These are phyloP conservation scores for Corylus americana DNA, from an alignment of 306 rosid species.

Conservation along the genomic window DNA sequence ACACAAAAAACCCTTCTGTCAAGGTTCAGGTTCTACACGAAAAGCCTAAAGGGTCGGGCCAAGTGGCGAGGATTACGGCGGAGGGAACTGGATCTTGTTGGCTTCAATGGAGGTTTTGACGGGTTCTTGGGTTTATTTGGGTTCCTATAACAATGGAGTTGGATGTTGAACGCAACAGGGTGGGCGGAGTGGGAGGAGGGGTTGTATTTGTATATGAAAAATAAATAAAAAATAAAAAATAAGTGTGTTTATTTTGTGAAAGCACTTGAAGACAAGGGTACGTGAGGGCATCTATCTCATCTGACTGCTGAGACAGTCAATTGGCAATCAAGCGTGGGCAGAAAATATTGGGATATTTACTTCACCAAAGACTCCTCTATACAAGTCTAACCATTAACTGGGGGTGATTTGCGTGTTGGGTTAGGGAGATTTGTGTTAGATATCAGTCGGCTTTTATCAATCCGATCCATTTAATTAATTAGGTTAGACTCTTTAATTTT, in stretches of 20 bases:
- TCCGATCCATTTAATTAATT: no score
- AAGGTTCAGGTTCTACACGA: not conserved
- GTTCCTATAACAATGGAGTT: not conserved
- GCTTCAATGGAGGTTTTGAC: not conserved
- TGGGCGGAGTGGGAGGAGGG: not conserved
- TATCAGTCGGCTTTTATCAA: no score
- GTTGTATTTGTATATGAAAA: not conserved
- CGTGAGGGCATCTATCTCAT: conserved; percentile 11
- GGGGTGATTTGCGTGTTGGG: no score
- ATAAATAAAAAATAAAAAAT: no score
- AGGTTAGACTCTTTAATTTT: no score
- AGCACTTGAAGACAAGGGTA: conserved; percentile 12
- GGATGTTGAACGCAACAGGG: not conserved
- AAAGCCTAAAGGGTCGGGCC: not conserved
- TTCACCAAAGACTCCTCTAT: no score
- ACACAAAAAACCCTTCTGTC: not conserved
- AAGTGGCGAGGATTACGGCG: not conserved
- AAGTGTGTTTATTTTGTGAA: not conserved
- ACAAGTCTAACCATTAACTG: no score
- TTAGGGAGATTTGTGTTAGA: no score
- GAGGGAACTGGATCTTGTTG: not conserved
- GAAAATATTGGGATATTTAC: not conserved
- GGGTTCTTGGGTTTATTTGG: not conserved
- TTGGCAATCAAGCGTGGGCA: not conserved
- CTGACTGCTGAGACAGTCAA: not conserved